These are phyloP conservation scores for Breynia disticha DNA, from an alignment of 441 rosid genomes.

Conservation along the genomic window DNA sequence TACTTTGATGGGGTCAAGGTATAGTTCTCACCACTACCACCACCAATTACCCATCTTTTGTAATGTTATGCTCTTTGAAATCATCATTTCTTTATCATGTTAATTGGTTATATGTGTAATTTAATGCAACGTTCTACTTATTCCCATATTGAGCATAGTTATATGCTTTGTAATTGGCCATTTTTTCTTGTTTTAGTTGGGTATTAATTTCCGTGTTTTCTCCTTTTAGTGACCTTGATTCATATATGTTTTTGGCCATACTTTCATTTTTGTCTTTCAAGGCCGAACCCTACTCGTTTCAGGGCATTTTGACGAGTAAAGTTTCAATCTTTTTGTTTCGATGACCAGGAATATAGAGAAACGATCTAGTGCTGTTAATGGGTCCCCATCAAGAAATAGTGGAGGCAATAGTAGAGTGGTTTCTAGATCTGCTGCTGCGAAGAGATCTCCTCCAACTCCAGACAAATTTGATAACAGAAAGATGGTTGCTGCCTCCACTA, in stretches of 20 bases:
- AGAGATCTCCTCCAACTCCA: conserved; percentile 43
- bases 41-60: neutral
- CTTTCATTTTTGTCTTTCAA: neutral
- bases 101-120: neutral
- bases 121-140: neutral
- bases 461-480: conserved; percentile 42
- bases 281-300: neutral
- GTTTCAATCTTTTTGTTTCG: conserved; percentile 4
- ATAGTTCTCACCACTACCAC: neutral
- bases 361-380: conserved; percentile 22
- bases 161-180: neutral
- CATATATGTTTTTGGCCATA: neutral
- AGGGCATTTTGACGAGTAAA: neutral
- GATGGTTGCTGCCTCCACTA: conserved; percentile 17
- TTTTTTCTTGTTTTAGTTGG: conserved; percentile 18
- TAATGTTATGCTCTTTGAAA: conserved; percentile 10
- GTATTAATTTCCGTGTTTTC: conserved; percentile 10
- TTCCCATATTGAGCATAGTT: conserved; percentile 1
- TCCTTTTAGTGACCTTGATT: conserved; percentile 11
- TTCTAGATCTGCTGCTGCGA: conserved; percentile 39
- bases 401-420: conserved; percentile 21
- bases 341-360: conserved; percentile 40
- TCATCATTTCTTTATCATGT: too few relatives aligned
- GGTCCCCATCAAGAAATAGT: conserved; percentile 24
- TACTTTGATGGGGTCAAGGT: conserved; percentile 9